These are phyloP conservation scores for Clarireedia hainanense DNA, from an alignment of 2,329 filamentous ascomycete species.

Conservation along the genomic window DNA sequence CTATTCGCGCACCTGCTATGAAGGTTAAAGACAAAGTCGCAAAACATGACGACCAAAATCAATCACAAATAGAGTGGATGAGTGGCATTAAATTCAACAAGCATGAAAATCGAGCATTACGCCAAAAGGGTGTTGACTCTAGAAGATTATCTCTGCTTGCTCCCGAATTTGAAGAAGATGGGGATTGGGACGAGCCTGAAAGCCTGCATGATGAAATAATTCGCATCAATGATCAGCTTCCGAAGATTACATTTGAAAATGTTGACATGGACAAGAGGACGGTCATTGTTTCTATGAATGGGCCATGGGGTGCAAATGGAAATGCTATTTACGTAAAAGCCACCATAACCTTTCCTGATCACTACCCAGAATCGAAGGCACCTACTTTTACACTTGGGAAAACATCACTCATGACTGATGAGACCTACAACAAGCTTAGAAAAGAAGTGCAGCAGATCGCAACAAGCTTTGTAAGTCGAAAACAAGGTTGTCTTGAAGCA, in stretches of 20 bases:
- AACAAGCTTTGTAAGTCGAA: conserved; percentile 45
- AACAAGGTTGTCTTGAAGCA: conserved; percentile 54
- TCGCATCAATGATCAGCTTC: conserved; percentile 52
- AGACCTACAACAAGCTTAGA: conserved; percentile 45
- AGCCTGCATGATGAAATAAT: conserved; percentile 58
- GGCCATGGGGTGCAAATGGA: conserved; percentile 52
- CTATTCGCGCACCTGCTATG: conserved; percentile 26
- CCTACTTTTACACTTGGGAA: conserved; percentile 55
- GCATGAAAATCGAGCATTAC: conserved; percentile 15
- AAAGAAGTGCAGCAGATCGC: conserved; percentile 50
- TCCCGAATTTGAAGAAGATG: conserved; percentile 28
- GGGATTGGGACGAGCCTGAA: conserved; percentile 50
- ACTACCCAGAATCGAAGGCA: conserved; percentile 49
- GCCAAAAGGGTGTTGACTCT: conserved; percentile 18
- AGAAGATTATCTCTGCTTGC: conserved; percentile 26
- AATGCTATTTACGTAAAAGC: conserved; percentile 55
- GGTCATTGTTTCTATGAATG: conserved; percentile 53
- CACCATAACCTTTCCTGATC: conserved; percentile 49
- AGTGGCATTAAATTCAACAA: conserved; percentile 56
- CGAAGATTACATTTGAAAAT: conserved; percentile 57
- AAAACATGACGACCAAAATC: conserved; percentile 32
- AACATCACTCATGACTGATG: conserved; percentile 52
- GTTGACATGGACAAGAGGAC: conserved; percentile 55
- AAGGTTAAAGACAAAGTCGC: conserved; percentile 23
- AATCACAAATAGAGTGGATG: conserved; percentile 61